phyloP scores from a whole-genome alignment of 2,329 filamentous ascomycete genomes.

The Fusarium albidum region DNA sequence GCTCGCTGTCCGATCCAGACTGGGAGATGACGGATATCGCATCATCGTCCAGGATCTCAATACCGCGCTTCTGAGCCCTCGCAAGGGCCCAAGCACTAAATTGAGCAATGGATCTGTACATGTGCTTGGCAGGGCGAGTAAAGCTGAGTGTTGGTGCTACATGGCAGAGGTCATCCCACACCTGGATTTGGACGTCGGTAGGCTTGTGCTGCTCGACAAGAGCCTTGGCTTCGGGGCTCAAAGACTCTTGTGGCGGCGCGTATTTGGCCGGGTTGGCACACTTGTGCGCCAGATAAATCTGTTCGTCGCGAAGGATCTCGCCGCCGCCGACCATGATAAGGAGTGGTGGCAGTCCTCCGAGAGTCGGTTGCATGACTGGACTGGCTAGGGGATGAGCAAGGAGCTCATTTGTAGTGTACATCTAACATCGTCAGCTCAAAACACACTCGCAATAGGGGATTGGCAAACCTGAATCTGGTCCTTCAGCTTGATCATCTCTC shows the following conservation, averaged over 20 bases:
- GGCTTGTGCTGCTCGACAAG: constrained; percentile 74
- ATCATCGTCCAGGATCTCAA: constrained; percentile 84
- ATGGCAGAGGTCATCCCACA: constrained; percentile 96
- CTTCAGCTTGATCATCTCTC: constrained; percentile 75
- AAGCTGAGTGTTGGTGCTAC: constrained; percentile 94
- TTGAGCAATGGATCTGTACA: constrained; percentile 92
- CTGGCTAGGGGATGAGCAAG: constrained; percentile 90
- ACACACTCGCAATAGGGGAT: background rate
- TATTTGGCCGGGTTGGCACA: constrained; percentile 85
- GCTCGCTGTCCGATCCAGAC: constrained; percentile 53
- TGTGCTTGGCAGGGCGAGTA: constrained; percentile 93
- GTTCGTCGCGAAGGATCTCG: constrained; percentile 90
- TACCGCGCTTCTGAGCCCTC: constrained; percentile 78
- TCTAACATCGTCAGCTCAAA: constrained; percentile 51
- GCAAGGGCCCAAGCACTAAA: constrained; percentile 94
- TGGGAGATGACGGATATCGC: constrained; percentile 76
- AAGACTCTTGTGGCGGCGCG: constrained; percentile 68
- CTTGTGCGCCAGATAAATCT: constrained; percentile 95
- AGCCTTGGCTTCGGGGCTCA: constrained; percentile 69
- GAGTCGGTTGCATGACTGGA: constrained; percentile 83
- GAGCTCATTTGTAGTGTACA: constrained; percentile 84
- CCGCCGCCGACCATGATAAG: constrained; percentile 88
- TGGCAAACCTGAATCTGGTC: constrained; percentile 85
- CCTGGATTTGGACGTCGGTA: constrained; percentile 91
- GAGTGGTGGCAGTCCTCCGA: constrained; percentile 89